Conservation (phyloP, 2,329 filamentous ascomycete species). For the Furcasterigmium furcatum region DNA sequence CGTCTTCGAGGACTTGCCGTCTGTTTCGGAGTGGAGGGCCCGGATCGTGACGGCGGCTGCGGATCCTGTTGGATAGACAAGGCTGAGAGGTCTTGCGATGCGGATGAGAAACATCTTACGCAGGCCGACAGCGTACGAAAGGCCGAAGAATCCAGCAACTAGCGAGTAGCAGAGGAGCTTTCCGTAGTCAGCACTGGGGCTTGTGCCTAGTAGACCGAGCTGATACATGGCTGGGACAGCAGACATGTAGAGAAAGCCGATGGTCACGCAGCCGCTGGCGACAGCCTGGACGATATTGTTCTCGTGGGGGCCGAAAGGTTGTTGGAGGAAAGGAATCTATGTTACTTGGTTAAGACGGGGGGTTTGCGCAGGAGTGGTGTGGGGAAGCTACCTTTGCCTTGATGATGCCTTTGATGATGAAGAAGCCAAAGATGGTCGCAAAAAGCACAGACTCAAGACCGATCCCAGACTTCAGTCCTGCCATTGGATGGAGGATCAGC, state of each 20-base stretch:
- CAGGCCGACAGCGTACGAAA: background rate
- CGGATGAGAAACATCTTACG: background rate
- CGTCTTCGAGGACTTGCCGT: background rate
- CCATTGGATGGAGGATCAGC: background rate
- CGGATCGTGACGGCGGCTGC: background rate
- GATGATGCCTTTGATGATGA: background rate
- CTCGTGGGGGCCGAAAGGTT: conserved; percentile 8
- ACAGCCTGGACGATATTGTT: conserved; percentile 11
- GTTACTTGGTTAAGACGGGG: background rate
- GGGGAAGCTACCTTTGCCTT: background rate
- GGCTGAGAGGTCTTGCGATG: background rate
- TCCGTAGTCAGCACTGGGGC: background rate
- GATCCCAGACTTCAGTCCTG: background rate
- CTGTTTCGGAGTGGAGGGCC: background rate
- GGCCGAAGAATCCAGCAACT: conserved; percentile 1
- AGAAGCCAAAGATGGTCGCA: background rate
- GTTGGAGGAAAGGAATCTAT: background rate
- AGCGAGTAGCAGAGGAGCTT: conserved; percentile 1
- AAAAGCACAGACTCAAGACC: background rate
- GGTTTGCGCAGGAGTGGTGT: background rate
- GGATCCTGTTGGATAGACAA: background rate
- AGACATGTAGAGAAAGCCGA: conserved; percentile 7
- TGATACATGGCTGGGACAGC: conserved; percentile 12
- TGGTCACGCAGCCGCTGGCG: conserved; percentile 3
- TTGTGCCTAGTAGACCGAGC: conserved; percentile 2